A percentile compares a stretch with the other conserved stretches of the same genome.
Conservation (phyloP, 306 rosid genomes). For the Spatholobus suberectus region DNA sequence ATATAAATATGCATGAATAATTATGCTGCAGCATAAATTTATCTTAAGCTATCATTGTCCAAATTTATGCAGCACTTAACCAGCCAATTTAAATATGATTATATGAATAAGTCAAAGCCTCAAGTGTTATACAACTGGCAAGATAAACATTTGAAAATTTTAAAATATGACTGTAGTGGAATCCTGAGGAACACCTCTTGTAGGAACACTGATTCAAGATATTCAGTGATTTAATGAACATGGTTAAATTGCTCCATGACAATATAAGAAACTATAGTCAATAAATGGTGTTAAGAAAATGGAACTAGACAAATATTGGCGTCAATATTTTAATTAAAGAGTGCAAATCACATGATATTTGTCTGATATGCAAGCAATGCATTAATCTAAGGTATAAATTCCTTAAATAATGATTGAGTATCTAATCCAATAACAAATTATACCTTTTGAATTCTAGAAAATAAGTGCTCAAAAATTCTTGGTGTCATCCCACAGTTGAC, state of each 20-base stretch:
- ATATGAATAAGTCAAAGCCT: background rate
- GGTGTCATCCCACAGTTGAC: constrained; percentile 99
- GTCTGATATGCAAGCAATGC: background rate
- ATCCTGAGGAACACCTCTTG: background rate
- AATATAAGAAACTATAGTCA: constrained; percentile 16
- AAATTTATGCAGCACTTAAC: constrained; percentile 10
- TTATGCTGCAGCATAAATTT: background rate
- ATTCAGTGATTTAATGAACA: background rate
- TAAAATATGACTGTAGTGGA: background rate
- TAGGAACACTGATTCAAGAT: constrained; percentile 11
- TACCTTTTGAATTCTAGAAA: constrained; percentile 97
- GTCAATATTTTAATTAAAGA: background rate
- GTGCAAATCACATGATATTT: constrained; percentile 6
- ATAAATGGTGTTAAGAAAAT: constrained; percentile 13
- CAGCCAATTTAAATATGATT: background rate
- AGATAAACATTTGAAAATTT: background rate
- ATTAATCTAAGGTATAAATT: background rate
- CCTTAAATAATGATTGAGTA: background rate
- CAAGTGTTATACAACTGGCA: background rate
- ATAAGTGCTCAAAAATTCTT: constrained; percentile 88
- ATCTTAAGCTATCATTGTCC: background rate
- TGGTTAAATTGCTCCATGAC: background rate
- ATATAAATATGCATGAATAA: constrained; percentile 14
- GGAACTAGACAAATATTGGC: background rate
- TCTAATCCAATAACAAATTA: constrained; percentile 8